Evolutionary conservation across 2,329 filamentous ascomycete species (phyloP).

Genomic region (Penicillium occitanis): DNA sequence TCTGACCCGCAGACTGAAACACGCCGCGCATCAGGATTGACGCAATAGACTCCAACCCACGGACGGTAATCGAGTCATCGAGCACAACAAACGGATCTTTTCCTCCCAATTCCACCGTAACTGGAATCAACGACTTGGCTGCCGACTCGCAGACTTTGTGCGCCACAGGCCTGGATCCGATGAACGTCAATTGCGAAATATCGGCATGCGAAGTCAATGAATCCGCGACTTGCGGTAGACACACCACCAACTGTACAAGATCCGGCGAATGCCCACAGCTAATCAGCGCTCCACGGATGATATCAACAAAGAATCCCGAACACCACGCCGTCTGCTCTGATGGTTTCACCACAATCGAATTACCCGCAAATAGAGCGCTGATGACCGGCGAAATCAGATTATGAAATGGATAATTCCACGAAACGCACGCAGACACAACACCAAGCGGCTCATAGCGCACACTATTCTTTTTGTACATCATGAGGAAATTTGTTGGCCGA

Average conservation of each 20-base stretch:
- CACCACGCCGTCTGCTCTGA: slow-evolving; percentile 97
- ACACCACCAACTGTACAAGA: slow-evolving; percentile 80
- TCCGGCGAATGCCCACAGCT: slow-evolving; percentile 80
- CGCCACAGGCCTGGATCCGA: slow-evolving; percentile 83
- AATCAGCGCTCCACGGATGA: slow-evolving; percentile 74
- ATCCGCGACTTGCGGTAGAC: slow-evolving; percentile 80
- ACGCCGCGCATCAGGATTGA: slow-evolving; percentile 87
- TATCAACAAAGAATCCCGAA: slow-evolving; percentile 73
- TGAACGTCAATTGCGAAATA: slow-evolving; percentile 91
- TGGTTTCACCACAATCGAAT: slow-evolving; percentile 88
- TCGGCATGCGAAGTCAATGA: slow-evolving; percentile 80
- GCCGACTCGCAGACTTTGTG: slow-evolving; percentile 85
- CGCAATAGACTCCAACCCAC: slow-evolving; percentile 66
- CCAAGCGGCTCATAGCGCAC: slow-evolving; percentile 90
- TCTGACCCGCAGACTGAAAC: slow-evolving; percentile 94
- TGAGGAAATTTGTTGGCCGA: slow-evolving; percentile 84
- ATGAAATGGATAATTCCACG: slow-evolving; percentile 97
- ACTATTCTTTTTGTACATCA: slow-evolving; percentile 92
- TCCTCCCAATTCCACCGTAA: slow-evolving; percentile 88
- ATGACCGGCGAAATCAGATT: slow-evolving; percentile 92
- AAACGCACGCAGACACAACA: slow-evolving; percentile 87
- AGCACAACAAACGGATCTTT: slow-evolving; percentile 92
- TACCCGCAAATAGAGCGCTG: slow-evolving; percentile 85
- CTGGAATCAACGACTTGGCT: slow-evolving; percentile 79
- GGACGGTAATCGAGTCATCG: slow-evolving; percentile 64